Evolutionary conservation across 1,139 yeast species (phyloP).

Genomic region (Sugiyamaella xylanicola): DNA sequence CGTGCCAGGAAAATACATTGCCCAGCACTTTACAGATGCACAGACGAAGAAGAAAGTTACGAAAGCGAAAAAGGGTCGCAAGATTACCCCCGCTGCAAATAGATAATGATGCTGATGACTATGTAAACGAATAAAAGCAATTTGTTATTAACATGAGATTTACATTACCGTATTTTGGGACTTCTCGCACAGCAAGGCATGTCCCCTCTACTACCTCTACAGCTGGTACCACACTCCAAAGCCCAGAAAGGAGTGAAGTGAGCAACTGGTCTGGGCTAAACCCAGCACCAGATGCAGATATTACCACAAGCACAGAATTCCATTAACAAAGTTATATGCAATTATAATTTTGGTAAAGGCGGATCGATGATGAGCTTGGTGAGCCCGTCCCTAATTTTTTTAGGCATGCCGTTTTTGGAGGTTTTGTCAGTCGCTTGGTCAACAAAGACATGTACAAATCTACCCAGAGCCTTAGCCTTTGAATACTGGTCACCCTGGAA

Average conservation of each 20-base stretch:
- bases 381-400: slow-evolving; percentile 30
- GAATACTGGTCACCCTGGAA: slow-evolving; percentile 31
- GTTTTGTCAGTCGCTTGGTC: slow-evolving; percentile 35
- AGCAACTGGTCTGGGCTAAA: no score
- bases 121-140: background rate
- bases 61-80: slow-evolving; percentile 9
- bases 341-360: slow-evolving; percentile 5
- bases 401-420: slow-evolving; percentile 31
- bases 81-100: background rate
- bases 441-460: slow-evolving; percentile 40
- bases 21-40: slow-evolving; percentile 1
- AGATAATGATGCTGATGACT: background rate
- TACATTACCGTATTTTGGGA: no score
- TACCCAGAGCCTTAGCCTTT: slow-evolving; percentile 37
- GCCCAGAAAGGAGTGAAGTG: no score
- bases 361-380: slow-evolving; percentile 20
- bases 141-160: background rate
- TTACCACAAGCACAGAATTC: no score
- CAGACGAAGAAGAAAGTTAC: slow-evolving; percentile 1
- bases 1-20: slow-evolving; percentile 24
- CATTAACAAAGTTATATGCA: background rate
- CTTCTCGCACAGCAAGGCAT: no score
- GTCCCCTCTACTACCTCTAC: background rate
- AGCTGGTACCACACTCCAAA: background rate
- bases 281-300: no score